Evolutionary conservation across 2,329 filamentous ascomycete species (phyloP), one percentile per base, ranked within the genome.

Genomic region (Pseudogymnoascus sp.): DNA sequence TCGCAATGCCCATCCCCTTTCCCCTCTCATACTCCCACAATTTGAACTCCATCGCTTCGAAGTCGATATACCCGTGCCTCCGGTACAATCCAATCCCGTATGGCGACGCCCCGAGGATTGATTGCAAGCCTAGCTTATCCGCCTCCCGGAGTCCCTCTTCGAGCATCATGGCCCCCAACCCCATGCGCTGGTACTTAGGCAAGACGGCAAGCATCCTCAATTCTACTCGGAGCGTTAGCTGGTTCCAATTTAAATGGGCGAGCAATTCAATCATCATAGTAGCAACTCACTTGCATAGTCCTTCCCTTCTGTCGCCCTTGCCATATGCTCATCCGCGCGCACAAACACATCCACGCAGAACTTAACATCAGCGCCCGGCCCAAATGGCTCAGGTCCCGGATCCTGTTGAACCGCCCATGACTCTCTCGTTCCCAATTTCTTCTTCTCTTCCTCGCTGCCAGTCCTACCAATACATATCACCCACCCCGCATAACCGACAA

Each of bases 1-100:
- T 63, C 18, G 60, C 63, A 62, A 37, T 6, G 11, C 62, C 65
- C 63, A 66, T 60, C 6, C 66, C 67, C 63, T 68, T 64, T 3
- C 69, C 69, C 7, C 67, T 69, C 33, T 68, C 68, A 69, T 71
- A 72, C 55, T 65, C 64, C 66, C 62, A 66, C 61, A 72, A 60
- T 7, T 63, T 64, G 5, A 71, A 40, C 43, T 65, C 62, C 63
- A 68, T 68, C 4, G 37, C 60, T 16, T 65, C 45, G 59, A 65
- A 63, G n/a, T 66, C 64, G 25, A 45, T 61, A 64, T 68, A 72
- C 0, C 69, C 71, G 63, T 64, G 63, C 35, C 64, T 68, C 49
- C 61, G 64, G 63, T 71, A 72, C 33, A 71, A 55, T 0, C 64
- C 68, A 18, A 64, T 40, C 1, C 70, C 71, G 7, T 62, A 61